These are phyloP conservation scores for Aphanomyces invadans DNA, from an alignment of 352 stramenopile species.

Conservation along the genomic window DNA sequence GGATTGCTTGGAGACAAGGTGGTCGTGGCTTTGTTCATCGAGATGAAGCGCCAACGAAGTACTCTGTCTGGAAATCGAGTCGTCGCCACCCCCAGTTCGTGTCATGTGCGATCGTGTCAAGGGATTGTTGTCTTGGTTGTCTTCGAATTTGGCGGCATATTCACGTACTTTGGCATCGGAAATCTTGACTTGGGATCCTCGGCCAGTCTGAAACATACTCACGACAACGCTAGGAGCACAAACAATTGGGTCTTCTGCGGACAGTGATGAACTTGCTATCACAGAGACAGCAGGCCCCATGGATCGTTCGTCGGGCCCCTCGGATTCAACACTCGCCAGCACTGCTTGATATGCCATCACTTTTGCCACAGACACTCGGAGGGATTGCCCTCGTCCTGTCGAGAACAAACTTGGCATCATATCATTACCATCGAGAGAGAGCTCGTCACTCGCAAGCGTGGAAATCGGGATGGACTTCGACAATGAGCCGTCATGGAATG, in stretches of 20 bases:
- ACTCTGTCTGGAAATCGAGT: too few species aligned
- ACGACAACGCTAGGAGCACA: neutral
- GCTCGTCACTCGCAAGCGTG: neutral
- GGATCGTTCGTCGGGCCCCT: neutral
- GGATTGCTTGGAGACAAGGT: neutral
- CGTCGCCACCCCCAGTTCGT: too few species aligned
- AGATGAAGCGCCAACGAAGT: too few species aligned
- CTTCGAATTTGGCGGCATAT: neutral
- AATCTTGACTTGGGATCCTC: neutral
- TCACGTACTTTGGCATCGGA: conserved; percentile 6
- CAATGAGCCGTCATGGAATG: too few species aligned
- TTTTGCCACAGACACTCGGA: neutral
- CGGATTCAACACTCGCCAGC: neutral
- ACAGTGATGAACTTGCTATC: too few species aligned
- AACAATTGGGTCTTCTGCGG: too few species aligned
- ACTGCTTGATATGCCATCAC: neutral
- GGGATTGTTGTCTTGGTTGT: too few species aligned
- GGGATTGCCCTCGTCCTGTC: neutral
- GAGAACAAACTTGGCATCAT: neutral
- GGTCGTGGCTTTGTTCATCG: neutral
- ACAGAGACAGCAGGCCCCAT: too few species aligned
- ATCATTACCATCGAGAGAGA: too few species aligned
- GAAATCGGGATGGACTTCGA: neutral
- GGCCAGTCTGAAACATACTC: conserved; percentile 17
- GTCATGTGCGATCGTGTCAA: too few species aligned